Conservation (phyloP, 2,329 filamentous ascomycete species). For the Eutypa lata region DNA sequence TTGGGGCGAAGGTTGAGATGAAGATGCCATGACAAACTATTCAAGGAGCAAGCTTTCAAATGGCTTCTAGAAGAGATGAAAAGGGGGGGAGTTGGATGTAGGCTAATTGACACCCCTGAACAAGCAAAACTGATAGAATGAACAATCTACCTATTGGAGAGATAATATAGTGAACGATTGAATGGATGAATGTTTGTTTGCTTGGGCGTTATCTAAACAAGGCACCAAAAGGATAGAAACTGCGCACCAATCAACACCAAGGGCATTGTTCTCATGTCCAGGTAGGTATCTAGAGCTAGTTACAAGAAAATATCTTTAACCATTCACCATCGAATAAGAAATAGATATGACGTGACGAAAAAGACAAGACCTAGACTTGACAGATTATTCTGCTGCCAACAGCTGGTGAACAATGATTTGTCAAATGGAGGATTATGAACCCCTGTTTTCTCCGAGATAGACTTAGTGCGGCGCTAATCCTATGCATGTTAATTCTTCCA, state of each 20-base stretch:
- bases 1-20: slow-evolving; percentile 8
- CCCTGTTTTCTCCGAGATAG: too few relatives aligned
- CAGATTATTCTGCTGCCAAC: too few relatives aligned
- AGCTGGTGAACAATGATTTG: too few relatives aligned
- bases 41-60: background rate
- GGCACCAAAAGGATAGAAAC: background rate
- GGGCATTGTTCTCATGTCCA: background rate
- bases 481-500: too few relatives aligned
- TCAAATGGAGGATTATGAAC: too few relatives aligned
- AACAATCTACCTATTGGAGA: background rate
- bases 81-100: background rate
- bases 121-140: too few relatives aligned
- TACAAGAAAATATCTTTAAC: background rate
- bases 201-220: background rate
- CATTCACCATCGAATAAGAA: background rate
- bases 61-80: background rate
- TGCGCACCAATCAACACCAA: background rate
- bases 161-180: too few relatives aligned
- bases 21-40: slow-evolving; percentile 13
- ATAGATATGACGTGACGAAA: too few relatives aligned
- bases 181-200: too few relatives aligned
- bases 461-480: too few relatives aligned
- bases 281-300: background rate
- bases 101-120: too few relatives aligned
- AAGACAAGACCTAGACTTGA: too few relatives aligned